These are phyloP conservation scores for Cladobotryum protrusum DNA, from an alignment of 2,329 filamentous ascomycete genomes.

Conservation along the genomic window DNA sequence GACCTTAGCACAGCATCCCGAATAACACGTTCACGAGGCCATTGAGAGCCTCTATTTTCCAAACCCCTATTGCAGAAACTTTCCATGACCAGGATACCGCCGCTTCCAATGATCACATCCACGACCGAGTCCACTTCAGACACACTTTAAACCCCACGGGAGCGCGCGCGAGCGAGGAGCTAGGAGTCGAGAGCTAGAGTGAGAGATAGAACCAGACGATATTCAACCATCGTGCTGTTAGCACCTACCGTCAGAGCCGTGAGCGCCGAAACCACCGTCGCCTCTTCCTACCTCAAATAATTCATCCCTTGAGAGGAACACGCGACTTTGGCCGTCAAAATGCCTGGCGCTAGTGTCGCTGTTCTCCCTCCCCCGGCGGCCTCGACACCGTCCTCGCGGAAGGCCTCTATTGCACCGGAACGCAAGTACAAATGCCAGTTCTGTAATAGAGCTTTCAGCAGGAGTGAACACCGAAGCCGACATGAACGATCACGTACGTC, in stretches of 20 bases:
- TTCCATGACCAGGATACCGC: constrained; percentile 37
- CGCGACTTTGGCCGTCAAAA: constrained; percentile 41
- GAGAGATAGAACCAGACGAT: constrained; percentile 38
- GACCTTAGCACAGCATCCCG: constrained; percentile 21
- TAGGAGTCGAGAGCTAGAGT: constrained; percentile 28
- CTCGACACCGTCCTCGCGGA: constrained; percentile 67
- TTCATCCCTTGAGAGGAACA: constrained; percentile 17
- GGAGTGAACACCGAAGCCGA: constrained; percentile 92
- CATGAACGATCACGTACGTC: constrained; percentile 97
- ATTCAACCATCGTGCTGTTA: constrained; percentile 53
- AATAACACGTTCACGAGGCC: constrained; percentile 20
- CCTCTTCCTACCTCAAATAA: constrained; percentile 18
- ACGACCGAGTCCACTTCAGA: constrained; percentile 47
- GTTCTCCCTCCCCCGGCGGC: constrained; percentile 56
- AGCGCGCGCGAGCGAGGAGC: constrained; percentile 55
- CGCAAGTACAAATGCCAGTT: constrained; percentile 99
- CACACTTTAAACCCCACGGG: constrained; percentile 68
- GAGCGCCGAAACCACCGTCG: constrained; percentile 20
- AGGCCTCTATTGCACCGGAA: constrained; percentile 73
- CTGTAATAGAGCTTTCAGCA: constrained; percentile 93
- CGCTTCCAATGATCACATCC: constrained; percentile 47
- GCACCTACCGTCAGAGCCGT: constrained; percentile 22
- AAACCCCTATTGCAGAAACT: constrained; percentile 27
- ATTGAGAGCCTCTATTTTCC: constrained; percentile 23
- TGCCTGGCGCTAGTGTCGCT: constrained; percentile 66